Evolutionary conservation across 176 grass and related monocot genomes (phyloP).

Genomic region (Carex kokanica): DNA sequence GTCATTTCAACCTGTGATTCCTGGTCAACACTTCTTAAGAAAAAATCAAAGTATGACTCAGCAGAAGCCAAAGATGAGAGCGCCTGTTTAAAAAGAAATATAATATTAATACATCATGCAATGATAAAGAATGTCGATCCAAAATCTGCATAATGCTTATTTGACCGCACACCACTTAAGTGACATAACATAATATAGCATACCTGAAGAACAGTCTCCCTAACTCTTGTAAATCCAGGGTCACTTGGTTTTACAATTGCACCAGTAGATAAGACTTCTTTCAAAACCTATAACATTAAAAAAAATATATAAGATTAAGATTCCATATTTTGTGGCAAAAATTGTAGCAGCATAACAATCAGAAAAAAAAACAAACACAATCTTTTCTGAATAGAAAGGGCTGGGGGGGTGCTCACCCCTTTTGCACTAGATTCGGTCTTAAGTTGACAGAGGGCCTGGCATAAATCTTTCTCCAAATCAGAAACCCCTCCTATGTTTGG

Average conservation of each 20-base stretch:
- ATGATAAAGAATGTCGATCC: conserved; percentile 12
- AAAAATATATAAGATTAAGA: conserved; percentile 10
- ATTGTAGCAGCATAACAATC: neutral
- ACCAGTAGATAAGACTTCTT: conserved; percentile 50
- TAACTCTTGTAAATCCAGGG: conserved; percentile 58
- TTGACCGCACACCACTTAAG: neutral
- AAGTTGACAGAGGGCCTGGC: conserved; percentile 59
- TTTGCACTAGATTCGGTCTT: conserved; percentile 73
- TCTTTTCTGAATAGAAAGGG: neutral
- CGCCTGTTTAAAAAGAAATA: conserved; percentile 45
- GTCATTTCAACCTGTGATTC: conserved; percentile 58
- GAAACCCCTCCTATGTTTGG: conserved; percentile 43
- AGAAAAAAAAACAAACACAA: neutral
- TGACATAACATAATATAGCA: neutral
- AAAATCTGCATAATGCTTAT: neutral
- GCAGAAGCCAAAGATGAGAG: conserved; percentile 74
- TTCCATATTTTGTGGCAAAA: conserved; percentile 8
- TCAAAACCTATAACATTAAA: conserved; percentile 51
- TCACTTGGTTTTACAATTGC: conserved; percentile 35
- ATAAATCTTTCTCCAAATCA: conserved; percentile 85
- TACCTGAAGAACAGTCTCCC: conserved; percentile 91
- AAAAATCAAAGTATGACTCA: conserved; percentile 82
- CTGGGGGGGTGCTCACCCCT: conserved; percentile 30
- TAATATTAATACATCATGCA: conserved; percentile 27
- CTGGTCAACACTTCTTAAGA: conserved; percentile 58